phyloP scores from a whole-genome alignment of 2,329 filamentous ascomycete genomes.

The Orbilia quercus region DNA sequence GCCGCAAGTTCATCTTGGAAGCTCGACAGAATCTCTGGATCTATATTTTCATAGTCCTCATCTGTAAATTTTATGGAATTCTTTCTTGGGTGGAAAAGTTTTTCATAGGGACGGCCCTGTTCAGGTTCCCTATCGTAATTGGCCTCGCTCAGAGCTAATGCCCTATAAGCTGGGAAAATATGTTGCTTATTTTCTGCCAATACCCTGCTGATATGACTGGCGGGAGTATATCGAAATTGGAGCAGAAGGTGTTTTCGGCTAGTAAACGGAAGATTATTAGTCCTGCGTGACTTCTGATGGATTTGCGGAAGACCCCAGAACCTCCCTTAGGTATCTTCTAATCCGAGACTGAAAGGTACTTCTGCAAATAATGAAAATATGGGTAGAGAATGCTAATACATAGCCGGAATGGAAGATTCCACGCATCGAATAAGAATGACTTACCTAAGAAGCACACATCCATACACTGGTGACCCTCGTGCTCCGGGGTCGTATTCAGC shows the following conservation, averaged over 20 bases:
- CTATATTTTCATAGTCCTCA: conserved; percentile 45
- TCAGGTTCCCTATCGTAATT: conserved; percentile 60
- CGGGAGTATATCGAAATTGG: conserved; percentile 63
- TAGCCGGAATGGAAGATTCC: no score
- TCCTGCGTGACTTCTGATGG: neutral
- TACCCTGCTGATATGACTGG: conserved; percentile 62
- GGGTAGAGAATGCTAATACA: no score
- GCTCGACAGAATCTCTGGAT: conserved; percentile 61
- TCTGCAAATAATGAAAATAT: no score
- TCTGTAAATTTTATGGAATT: conserved; percentile 48
- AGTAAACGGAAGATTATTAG: conserved; percentile 41
- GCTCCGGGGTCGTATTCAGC: conserved; percentile 60
- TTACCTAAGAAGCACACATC: conserved; percentile 41
- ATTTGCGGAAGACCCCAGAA: no score
- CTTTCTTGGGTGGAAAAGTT: conserved; percentile 60
- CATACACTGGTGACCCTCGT: conserved; percentile 57
- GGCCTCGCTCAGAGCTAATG: conserved; percentile 63
- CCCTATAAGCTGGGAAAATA: conserved; percentile 61
- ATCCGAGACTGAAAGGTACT: no score
- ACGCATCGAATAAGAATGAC: no score
- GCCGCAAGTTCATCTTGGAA: conserved; percentile 58
- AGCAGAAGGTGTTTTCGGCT: conserved; percentile 61
- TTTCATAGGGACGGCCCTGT: conserved; percentile 59
- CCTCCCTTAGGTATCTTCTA: neutral
- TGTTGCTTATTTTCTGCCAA: conserved; percentile 61